Evolutionary conservation across 768 basidiomycete species (phyloP), one percentile per base, ranked within the genome.

Genomic region (Pulveroboletus sp.): DNA sequence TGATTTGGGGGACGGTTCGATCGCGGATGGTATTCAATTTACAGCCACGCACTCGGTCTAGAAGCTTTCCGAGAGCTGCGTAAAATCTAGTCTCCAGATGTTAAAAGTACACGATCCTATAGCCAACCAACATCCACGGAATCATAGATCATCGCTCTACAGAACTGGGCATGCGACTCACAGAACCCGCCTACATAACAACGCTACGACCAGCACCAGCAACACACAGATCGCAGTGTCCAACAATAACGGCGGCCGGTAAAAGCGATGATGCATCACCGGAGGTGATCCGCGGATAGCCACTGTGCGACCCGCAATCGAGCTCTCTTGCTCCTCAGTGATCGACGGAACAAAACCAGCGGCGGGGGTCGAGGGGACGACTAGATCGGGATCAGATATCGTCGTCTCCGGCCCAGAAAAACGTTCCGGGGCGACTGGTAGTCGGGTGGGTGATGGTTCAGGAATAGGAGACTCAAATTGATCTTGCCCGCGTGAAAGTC

Each of bases 201-300:
- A 75, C 31, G 79, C 82, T 59, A 84, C 78, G 42, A 83, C 76
- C 50, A 89, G 67, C 13, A 84, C 82, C 9, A 90, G 69, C 18
- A 88, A 71, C 42, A 89, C 73, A 64, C 84, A 83, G 52, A 91
- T 90, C 27, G 82, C 81, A 10, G 80, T 80, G 65, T 90, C 89
- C 30, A 91, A 71, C 21, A 88, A 66, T 24, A 88, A 61, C 21
- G 86, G 86, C 21, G 86, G 81, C 40, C 66, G 65, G 43, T 54
- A 59, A 35, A 57, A 58, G 50, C 57, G 61, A 57, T 43, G 58
- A 26, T 42, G 62, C 32, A 43, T 26, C 37, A 50, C 8, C 15
- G 48, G 47, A 24, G 44, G 18, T 54, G 56, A 57, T 50, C 55
- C 63, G 53, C 52, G 57, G 57, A 46, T 47, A 46, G 56, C 18